Base-by-base conservation (phyloP, 2,329 filamentous ascomycete genomes). In the Aspergillus amoenus region DNA sequence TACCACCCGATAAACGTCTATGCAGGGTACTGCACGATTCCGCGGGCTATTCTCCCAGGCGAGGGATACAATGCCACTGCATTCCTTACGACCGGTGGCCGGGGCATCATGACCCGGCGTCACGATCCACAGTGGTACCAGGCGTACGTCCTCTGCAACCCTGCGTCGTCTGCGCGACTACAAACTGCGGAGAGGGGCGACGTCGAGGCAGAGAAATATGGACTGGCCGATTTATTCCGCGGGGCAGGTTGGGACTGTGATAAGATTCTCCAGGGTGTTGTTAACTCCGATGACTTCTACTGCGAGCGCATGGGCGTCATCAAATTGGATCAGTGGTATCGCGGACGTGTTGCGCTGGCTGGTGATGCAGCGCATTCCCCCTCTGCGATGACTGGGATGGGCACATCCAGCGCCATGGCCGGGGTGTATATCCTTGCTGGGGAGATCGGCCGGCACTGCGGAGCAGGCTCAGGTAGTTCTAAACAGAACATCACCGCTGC, bases 351-450 rank as follows among this genome's bases (percentile, higher is more conserved):
- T 37, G 73, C 70, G 2, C 62, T 78, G 7, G 64, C 77, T 21
- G 76, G 76, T 3, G 76, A 78, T 60, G 74, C 76, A 1, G 76
- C 68, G 1, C 76, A 76, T 57, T 63, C 58, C 22, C 60, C 66
- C 2, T 66, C 67, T 2, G 66, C 70, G 3, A 63, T 66, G 9
- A 75, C 68, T 0, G 76, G 74, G 12, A 62, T 66, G 27, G 75
- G 75, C 0, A 77, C 75, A 0, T 71, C 63, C 6, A 62, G 64
- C 3, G 70, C 64, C 2, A 56, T 78, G 12, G 61, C 69, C 1
- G 75, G 74, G 0, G 80, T 81, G 0, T 87, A 86, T 63, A 67
- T 84, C 2, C 73, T 87, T 3, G 84, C 83, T 0, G 84, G 84
- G 2, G 83, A 76, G 51, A 64, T 77, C 11, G 52, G 48, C 3